Evolutionary conservation across 2,329 filamentous ascomycete genomes (phyloP), one percentile per base, ranked within the genome.

Genomic region (Aschersonia sp.): DNA sequence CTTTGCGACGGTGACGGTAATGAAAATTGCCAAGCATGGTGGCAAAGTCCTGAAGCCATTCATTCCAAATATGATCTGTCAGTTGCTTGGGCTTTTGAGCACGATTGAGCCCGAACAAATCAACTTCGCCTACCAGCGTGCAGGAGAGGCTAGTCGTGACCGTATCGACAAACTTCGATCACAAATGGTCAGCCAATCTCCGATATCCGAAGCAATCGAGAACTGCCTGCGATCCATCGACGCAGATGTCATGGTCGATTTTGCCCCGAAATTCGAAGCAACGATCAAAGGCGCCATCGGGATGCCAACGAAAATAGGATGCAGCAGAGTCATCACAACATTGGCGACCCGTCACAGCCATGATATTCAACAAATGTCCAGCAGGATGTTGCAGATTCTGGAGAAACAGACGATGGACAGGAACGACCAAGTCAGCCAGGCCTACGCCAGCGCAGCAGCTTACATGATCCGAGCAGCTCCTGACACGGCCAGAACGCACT

Each of bases 281-380:
- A 82, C 85, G 0, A 87, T 97, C 65, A 92, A 91, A 61, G 81
- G 77, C 30, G 86, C 89, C 1, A 81, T 98, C 40, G 91, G 89
- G 1, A 81, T 97, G 66, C 91, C 91, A 2, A 94, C 89, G 0
- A 97, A 97, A 68, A 84, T 97, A 45, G 92, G 89, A 40, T 94
- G 89, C 58, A 85, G 84, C 53, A 80, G 88, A 48, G 82, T 96
- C 2, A 73, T 98, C 32, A 84, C 86, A 5, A 89, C 87, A 1
- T 73, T 98, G 5, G 85, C 87, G 46, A 91, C 89, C 46, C 79
- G 88, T 9, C 85, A 91, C 53, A 79, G 77, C 38, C 74, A 82
- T 40, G 71, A 89, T 31, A 86, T 96, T 62, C 77, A 75, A 40
- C 81, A 85, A 0, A 81, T 89, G 57, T 82, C 86, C 9, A 78